Conservation (phyloP, 495 filamentous ascomycete species). For the Podospora comata region DNA sequence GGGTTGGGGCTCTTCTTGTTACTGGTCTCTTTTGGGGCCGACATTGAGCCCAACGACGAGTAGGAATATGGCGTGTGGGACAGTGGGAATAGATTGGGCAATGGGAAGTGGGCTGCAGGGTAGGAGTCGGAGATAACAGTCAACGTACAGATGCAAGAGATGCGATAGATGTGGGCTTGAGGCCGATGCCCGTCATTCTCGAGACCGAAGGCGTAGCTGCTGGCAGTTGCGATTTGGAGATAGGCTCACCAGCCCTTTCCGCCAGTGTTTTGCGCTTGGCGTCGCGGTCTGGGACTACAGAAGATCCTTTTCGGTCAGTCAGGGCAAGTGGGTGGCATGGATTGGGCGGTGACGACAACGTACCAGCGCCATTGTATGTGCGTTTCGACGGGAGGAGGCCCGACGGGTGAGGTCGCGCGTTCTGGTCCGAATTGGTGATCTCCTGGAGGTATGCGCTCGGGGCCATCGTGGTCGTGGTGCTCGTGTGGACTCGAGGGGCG, state of each 20-base stretch:
- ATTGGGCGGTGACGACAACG: slow-evolving; percentile 3
- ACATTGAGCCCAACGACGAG: background rate
- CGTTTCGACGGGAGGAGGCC: slow-evolving; percentile 49
- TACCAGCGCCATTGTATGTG: slow-evolving; percentile 35
- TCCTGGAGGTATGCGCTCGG: slow-evolving; percentile 34
- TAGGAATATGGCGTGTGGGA: background rate
- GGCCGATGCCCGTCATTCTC: slow-evolving; percentile 1
- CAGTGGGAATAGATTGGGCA: background rate
- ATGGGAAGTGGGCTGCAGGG: background rate
- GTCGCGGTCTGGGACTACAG: slow-evolving; percentile 45
- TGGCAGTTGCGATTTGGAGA: slow-evolving; percentile 26
- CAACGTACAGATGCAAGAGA: slow-evolving; percentile 21
- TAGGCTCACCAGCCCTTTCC: slow-evolving; percentile 53
- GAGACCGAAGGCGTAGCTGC: slow-evolving; percentile 5
- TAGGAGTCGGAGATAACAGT: background rate
- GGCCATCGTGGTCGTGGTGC: slow-evolving; percentile 11
- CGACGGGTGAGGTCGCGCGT: slow-evolving; percentile 58
- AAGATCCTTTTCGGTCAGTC: slow-evolving; percentile 22
- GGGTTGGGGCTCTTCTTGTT: background rate
- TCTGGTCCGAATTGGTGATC: slow-evolving; percentile 60
- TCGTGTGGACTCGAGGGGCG: slow-evolving; percentile 17
- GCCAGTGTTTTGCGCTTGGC: slow-evolving; percentile 58
- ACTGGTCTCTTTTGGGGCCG: background rate
- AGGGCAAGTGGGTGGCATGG: background rate
- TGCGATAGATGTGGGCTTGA: slow-evolving; percentile 28